These are phyloP conservation scores for Cystobasidium tubakii DNA, from an alignment of 768 basidiomycete species.

Conservation along the genomic window DNA sequence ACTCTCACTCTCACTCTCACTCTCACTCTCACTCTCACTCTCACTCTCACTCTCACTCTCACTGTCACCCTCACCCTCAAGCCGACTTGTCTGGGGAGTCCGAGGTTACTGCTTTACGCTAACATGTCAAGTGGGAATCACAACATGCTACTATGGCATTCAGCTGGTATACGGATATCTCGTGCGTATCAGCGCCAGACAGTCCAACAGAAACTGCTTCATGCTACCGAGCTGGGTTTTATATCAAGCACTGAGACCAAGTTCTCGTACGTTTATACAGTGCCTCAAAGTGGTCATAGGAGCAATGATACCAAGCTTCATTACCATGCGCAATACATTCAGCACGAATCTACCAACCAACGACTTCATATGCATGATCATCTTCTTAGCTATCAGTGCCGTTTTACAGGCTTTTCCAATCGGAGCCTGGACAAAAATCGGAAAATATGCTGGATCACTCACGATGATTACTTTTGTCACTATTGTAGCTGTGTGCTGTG, in stretches of 20 bases:
- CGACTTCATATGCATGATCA: conserved; percentile 38
- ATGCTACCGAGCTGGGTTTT: no score
- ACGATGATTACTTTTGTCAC: conserved; percentile 46
- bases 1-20: no score
- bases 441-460: not conserved
- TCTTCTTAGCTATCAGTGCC: not conserved
- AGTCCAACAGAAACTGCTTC: no score
- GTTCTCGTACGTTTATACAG: conserved; percentile 34
- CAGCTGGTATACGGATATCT: conserved; percentile 14
- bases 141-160: conserved; percentile 13
- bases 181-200: no score
- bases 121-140: not conserved
- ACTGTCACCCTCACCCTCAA: no score
- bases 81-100: conserved; percentile 23
- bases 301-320: conserved; percentile 39
- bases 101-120: conserved; percentile 8
- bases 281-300: conserved; percentile 44
- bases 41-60: no score
- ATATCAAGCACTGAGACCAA: no score
- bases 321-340: conserved; percentile 45
- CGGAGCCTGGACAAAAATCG: not conserved
- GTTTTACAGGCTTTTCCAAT: not conserved
- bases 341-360: conserved; percentile 41
- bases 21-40: no score
- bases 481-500: conserved; percentile 44